A percentile compares a stretch with the other conserved stretches of the same genome.
phyloP scores from a whole-genome alignment of 2,329 filamentous ascomycete genomes.

The Elsinoe fawcettii region DNA sequence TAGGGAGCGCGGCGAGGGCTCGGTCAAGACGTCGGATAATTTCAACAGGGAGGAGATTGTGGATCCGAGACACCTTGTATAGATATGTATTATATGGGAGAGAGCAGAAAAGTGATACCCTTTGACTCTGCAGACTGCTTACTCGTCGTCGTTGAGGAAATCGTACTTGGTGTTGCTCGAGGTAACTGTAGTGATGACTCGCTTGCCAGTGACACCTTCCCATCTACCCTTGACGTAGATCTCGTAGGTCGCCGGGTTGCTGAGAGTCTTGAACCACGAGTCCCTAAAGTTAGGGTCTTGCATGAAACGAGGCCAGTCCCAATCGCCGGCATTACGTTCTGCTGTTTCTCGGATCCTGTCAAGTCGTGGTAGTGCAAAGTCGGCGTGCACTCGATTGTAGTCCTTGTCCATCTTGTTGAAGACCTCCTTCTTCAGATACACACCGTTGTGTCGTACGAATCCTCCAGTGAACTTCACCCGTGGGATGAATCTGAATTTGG shows the following conservation, averaged over 20 bases:
- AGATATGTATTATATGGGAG: not conserved
- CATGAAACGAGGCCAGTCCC: too few relatives aligned
- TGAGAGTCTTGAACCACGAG: not conserved
- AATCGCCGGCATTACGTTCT: not conserved
- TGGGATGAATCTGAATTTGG: slow-evolving; percentile 2
- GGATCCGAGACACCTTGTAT: slow-evolving; percentile 1
- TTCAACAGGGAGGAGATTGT: not conserved
- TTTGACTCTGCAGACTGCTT: not conserved
- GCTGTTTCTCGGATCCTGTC: not conserved
- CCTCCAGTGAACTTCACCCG: not conserved
- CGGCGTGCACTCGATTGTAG: not conserved
- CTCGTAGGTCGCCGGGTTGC: not conserved
- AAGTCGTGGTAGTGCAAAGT: not conserved
- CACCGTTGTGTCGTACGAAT: not conserved
- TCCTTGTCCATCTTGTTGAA: not conserved
- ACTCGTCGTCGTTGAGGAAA: not conserved
- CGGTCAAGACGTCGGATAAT: not conserved
- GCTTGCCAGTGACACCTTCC: not conserved
- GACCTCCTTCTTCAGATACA: not conserved
- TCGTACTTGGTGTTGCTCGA: not conserved
- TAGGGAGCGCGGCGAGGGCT: not conserved
- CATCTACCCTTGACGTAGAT: not conserved
- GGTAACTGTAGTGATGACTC: not conserved
- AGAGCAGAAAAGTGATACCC: not conserved
- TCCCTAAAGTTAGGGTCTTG: too few relatives aligned